Evolutionary conservation across 2,329 filamentous ascomycete species (phyloP).

Genomic region (Sporothrix curviconia): DNA sequence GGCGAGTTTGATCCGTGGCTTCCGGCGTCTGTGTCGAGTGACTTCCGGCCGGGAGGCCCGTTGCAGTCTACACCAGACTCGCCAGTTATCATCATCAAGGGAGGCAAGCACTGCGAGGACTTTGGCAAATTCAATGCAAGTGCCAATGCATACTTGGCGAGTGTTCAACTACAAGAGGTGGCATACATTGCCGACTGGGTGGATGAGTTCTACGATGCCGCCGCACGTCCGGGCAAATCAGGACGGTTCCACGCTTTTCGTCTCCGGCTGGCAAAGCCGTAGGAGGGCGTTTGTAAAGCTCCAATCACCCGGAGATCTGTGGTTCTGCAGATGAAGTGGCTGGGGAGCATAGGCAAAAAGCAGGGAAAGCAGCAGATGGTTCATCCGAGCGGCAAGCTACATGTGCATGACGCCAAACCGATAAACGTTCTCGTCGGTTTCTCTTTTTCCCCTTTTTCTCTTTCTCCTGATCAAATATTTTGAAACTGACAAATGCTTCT

Average conservation of each 20-base stretch:
- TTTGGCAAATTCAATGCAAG: conserved; percentile 34
- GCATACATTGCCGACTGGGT: conserved; percentile 49
- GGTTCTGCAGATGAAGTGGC: too few species aligned
- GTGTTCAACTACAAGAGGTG: conserved; percentile 41
- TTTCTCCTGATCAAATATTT: too few species aligned
- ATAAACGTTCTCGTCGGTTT: too few species aligned
- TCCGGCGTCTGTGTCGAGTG: conserved; percentile 45
- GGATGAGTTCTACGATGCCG: conserved; percentile 36
- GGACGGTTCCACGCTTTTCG: not conserved
- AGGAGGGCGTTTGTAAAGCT: too few species aligned
- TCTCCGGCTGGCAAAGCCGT: too few species aligned
- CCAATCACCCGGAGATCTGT: too few species aligned
- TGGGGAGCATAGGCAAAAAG: too few species aligned
- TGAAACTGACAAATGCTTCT: too few species aligned
- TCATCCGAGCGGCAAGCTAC: too few species aligned
- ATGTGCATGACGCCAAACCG: too few species aligned
- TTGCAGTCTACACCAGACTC: conserved; percentile 38
- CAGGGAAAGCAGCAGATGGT: too few species aligned
- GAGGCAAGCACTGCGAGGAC: conserved; percentile 51
- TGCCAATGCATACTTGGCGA: conserved; percentile 38
- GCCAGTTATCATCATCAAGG: conserved; percentile 48
- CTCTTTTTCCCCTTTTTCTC: too few species aligned
- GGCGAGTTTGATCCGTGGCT: conserved; percentile 56
- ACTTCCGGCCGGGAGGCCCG: conserved; percentile 48
- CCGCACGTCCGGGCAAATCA: not conserved